Percentiles rank a stretch among this genome's conserved stretches.
Conservation (phyloP, 2,329 filamentous ascomycete genomes). For the Thelonectria discophora region DNA sequence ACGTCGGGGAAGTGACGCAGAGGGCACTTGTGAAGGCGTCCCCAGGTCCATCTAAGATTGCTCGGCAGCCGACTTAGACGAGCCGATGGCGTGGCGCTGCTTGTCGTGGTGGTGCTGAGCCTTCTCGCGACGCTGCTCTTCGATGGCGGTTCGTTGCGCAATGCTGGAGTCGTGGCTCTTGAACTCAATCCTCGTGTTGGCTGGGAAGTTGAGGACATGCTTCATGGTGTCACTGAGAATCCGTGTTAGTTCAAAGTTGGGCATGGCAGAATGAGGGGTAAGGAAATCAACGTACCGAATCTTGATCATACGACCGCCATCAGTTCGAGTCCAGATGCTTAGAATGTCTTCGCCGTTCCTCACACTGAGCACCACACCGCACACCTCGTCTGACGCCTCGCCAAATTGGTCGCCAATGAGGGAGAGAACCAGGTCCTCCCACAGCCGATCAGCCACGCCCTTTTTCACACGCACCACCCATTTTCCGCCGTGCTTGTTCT, state of each 20-base stretch:
- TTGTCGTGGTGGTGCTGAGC: slow-evolving; percentile 59
- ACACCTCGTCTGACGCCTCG: slow-evolving; percentile 93
- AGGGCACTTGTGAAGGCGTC: no score
- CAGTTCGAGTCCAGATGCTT: slow-evolving; percentile 96
- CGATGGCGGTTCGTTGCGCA: slow-evolving; percentile 87
- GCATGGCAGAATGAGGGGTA: not conserved
- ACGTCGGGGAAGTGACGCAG: not conserved
- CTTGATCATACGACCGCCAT: slow-evolving; percentile 93
- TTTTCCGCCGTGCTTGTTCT: slow-evolving; percentile 95
- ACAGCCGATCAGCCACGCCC: slow-evolving; percentile 94
- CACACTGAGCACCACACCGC: slow-evolving; percentile 92
- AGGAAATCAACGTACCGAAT: slow-evolving; percentile 76
- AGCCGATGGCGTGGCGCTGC: slow-evolving; percentile 47
- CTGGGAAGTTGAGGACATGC: slow-evolving; percentile 83
- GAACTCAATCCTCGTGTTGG: slow-evolving; percentile 91
- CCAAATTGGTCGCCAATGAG: slow-evolving; percentile 94
- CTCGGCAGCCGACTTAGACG: slow-evolving; percentile 47
- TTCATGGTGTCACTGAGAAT: slow-evolving; percentile 88
- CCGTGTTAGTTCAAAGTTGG: slow-evolving; percentile 31
- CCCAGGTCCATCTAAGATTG: slow-evolving; percentile 29
- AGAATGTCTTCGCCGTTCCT: slow-evolving; percentile 96
- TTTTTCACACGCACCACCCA: slow-evolving; percentile 98
- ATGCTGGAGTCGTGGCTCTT: slow-evolving; percentile 98
- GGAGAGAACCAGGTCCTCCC: slow-evolving; percentile 91
- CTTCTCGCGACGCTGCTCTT: slow-evolving; percentile 92